phyloP scores from a whole-genome alignment of 495 filamentous ascomycete genomes.

The Daldinia concentrica region DNA sequence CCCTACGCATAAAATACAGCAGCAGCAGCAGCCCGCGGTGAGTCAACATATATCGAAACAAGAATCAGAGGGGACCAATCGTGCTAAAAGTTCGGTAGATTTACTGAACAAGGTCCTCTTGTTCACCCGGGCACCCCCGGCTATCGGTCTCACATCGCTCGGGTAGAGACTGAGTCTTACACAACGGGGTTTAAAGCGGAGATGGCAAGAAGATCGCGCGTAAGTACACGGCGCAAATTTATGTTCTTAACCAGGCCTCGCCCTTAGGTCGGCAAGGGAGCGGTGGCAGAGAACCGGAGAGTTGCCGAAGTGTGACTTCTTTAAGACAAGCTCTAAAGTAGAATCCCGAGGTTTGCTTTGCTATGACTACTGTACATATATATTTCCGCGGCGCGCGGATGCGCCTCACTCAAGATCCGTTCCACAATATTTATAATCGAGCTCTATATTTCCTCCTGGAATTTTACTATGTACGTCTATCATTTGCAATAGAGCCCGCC shows the following conservation, averaged over 20 bases:
- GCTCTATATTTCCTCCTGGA: neutral
- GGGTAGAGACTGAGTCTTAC: neutral
- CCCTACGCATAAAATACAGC: neutral
- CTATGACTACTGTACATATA: neutral
- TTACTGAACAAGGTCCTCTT: neutral
- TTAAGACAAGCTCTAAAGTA: slow-evolving; percentile 1
- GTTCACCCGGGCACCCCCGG: slow-evolving; percentile 7
- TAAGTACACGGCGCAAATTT: neutral
- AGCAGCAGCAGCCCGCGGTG: neutral
- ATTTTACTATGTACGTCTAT: neutral
- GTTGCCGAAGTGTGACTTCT: neutral
- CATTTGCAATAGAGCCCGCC: neutral
- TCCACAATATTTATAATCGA: neutral
- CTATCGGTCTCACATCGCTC: slow-evolving; percentile 18
- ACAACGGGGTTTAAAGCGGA: slow-evolving; percentile 21
- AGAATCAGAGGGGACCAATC: neutral
- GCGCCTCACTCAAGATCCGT: neutral
- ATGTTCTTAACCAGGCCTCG: neutral
- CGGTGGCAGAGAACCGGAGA: slow-evolving; percentile 3
- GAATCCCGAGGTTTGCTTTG: slow-evolving; percentile 4
- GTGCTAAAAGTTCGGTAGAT: neutral
- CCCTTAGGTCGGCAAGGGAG: slow-evolving; percentile 9
- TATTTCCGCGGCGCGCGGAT: neutral
- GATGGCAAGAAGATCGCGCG: neutral
- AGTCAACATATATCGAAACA: neutral